Percentiles rank a stretch among this genome's conserved stretches.
Evolutionary conservation across 2,329 filamentous ascomycete genomes (phyloP).

Genomic region (Colletotrichum trifolii): DNA sequence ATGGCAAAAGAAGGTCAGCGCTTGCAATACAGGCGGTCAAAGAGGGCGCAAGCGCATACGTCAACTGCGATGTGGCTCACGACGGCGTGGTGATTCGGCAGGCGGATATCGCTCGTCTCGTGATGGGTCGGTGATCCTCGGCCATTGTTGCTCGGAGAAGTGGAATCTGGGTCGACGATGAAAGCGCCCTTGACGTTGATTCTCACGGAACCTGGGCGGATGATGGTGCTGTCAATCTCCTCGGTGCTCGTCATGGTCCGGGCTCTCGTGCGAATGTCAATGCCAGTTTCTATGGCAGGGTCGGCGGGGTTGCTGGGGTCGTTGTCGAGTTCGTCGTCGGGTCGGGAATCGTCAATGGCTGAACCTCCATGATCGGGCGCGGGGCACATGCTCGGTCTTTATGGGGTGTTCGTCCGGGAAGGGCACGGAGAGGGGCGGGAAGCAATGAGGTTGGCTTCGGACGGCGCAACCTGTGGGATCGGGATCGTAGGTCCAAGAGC

Average conservation of each 20-base stretch:
- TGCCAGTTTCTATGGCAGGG: slow-evolving; percentile 20
- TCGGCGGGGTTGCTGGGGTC: slow-evolving; percentile 4
- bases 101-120: slow-evolving; percentile 92
- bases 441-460: slow-evolving; percentile 22
- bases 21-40: slow-evolving; percentile 39
- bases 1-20: slow-evolving; percentile 12
- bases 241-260: slow-evolving; percentile 60
- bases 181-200: slow-evolving; percentile 98
- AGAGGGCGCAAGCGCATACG: slow-evolving; percentile 62
- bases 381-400: slow-evolving; percentile 36
- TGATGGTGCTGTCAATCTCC: slow-evolving; percentile 71
- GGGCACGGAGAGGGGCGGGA: slow-evolving; percentile 23
- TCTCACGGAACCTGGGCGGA: slow-evolving; percentile 77
- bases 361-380: slow-evolving; percentile 33
- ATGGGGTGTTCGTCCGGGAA: slow-evolving; percentile 14
- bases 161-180: slow-evolving; percentile 86
- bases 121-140: slow-evolving; percentile 61
- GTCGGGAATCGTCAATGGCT: slow-evolving; percentile 27
- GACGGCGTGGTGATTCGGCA: slow-evolving; percentile 93
- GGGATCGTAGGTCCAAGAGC: slow-evolving; percentile 31
- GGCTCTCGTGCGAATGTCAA: slow-evolving; percentile 30
- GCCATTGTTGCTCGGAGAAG: slow-evolving; percentile 60
- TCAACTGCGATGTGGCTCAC: slow-evolving; percentile 98
- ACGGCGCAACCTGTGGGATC: slow-evolving; percentile 16
- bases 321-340: slow-evolving; percentile 22